Conservation (phyloP, 441 rosid genomes). For the Macaranga tanarius region DNA sequence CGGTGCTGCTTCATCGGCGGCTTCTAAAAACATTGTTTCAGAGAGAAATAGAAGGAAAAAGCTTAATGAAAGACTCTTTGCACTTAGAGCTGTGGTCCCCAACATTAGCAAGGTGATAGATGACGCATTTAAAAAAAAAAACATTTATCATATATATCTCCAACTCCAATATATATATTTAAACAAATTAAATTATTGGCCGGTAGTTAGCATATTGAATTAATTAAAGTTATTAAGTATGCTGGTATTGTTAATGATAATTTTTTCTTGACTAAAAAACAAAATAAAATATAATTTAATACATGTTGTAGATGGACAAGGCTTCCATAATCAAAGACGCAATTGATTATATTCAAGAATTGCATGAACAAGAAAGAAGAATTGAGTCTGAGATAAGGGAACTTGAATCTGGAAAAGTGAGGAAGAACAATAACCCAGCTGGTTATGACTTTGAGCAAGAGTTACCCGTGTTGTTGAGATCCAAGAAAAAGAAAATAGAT, state of each 20-base stretch:
- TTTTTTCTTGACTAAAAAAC: background rate
- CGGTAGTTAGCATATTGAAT: no score
- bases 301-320: constrained; percentile 74
- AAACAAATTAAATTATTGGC: no score
- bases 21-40: constrained; percentile 72
- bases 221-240: no score
- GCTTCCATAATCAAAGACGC: constrained; percentile 96
- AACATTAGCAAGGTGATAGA: constrained; percentile 73
- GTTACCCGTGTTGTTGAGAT: constrained; percentile 48
- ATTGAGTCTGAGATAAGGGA: constrained; percentile 67
- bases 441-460: constrained; percentile 55
- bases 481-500: constrained; percentile 60
- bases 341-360: constrained; percentile 74
- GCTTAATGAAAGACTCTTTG: constrained; percentile 79
- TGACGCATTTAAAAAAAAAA: background rate
- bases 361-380: constrained; percentile 73
- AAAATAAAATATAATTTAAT: background rate
- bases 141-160: background rate
- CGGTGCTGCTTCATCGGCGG: constrained; percentile 60
- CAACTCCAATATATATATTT: no score
- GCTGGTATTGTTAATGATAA: no score
- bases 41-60: constrained; percentile 84
- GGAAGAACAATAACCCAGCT: constrained; percentile 37
- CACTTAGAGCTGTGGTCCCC: constrained; percentile 91
- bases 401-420: constrained; percentile 57